A percentile compares a stretch with the other conserved stretches of the same genome.
Evolutionary conservation across 495 filamentous ascomycete species (phyloP).

Genomic region (Schizothecium vesticola): DNA sequence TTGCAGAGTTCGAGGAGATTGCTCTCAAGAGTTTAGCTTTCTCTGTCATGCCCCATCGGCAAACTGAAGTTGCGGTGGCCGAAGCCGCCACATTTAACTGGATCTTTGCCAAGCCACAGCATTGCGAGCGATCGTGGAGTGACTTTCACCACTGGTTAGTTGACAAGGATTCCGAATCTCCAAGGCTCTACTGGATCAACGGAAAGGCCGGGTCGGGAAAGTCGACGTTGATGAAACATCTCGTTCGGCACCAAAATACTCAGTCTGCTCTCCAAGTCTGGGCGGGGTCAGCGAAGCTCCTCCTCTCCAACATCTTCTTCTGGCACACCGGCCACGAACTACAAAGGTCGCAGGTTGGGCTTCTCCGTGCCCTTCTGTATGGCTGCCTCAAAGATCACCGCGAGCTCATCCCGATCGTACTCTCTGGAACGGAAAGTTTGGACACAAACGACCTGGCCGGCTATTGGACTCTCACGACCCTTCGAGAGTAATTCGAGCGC

Average conservation of each 20-base stretch:
- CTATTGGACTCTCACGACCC: background rate
- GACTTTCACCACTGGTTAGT: background rate
- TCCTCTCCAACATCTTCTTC: conserved; percentile 1
- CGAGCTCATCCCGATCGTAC: background rate
- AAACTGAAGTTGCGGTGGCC: background rate
- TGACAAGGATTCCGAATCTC: background rate
- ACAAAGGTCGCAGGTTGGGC: background rate
- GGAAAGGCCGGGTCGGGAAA: conserved; percentile 2
- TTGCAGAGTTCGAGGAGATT: background rate
- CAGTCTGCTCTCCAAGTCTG: background rate
- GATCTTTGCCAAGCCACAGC: background rate
- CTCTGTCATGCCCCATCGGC: background rate
- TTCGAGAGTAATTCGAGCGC: background rate
- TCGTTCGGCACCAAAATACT: background rate
- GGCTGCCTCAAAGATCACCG: background rate
- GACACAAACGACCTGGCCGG: background rate
- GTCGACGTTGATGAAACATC: conserved; percentile 3
- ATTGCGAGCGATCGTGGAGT: background rate
- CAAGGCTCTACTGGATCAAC: conserved; percentile 1
- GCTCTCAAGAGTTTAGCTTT: background rate
- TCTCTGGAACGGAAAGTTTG: background rate
- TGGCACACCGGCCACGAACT: background rate
- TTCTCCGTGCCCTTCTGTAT: conserved; percentile 1
- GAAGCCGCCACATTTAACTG: conserved; percentile 5
- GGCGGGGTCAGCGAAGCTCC: background rate